Base-by-base conservation (phyloP, 2,329 filamentous ascomycete genomes). In the Hymenoscyphus salicellus region DNA sequence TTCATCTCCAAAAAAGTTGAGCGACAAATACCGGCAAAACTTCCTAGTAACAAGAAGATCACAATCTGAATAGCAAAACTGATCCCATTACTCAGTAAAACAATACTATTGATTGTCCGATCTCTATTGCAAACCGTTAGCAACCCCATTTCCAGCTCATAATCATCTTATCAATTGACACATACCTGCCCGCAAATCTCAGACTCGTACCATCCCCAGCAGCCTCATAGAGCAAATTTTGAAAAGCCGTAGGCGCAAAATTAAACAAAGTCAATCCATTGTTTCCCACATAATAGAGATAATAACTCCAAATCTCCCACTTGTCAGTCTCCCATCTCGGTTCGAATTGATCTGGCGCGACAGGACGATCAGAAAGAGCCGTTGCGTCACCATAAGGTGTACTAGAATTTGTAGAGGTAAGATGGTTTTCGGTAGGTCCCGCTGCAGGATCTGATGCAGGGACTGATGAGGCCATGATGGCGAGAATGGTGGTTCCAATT, bases 11-110 rank as follows among this genome's bases (percentile, higher is more conserved):
- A 38, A 55, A 43, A 28, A 16, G 20, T 20, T 38, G 30, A 5
- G 7, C 5, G 11, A 30, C 33, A 46, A 33, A 16, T n/a, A 63
- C 66, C 68, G 7, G 80, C 80, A 65, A 82, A 80, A 60, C 77
- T 79, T 46, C 80, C 80, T 28, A 82, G 75, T 0, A 79, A 65
- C 7, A 82, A 69, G 65, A 82, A 81, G 7, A 81, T 60, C 14
- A 84, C 80, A 32, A 86, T 83, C 72, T 90, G 88, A 41, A 89
- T 82, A 1, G 87, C 86, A 72, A 91, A 91, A 17, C 83, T 86
- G 63, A 90, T 85, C 61, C 88, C 88, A 71, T 90, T 90, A 73
- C 82, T 81, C 0, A 89, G 78, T 7, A 90, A 78, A 3, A 90
- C 85, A 62, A 90, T 86, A 64, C 83, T 86, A 73, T 88, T 87